Base-by-base conservation (phyloP, 1,284 basidiomycete genomes). In the Naganishia sp. region DNA sequence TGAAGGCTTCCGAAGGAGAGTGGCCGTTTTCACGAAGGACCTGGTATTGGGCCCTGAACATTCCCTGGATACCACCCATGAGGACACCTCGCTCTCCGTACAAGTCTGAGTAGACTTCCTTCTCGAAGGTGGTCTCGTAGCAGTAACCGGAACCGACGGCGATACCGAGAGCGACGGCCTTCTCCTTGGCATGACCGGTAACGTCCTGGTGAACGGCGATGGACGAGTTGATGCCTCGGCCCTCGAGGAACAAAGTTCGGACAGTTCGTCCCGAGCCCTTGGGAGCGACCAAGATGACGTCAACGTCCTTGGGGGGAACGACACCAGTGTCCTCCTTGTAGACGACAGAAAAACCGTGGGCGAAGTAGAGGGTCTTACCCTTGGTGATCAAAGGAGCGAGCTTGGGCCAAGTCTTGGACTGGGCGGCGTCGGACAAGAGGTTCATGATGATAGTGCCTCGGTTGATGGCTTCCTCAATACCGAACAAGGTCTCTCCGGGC, bases 11-110 rank as follows among this genome's bases (percentile, higher is more conserved):
- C 52, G 94, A 97, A 68, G 95, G 96, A 18, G 87, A 85, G 87
- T 99, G 95, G 70, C 96, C 96, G 81, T 99, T 99, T 80, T 90
- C 91, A 78, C 95, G 92, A 78, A 99, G 91, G 69, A 98, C 90
- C 84, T 98, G 89, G 88, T 99, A 99, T 82, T 99, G 94, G 63
- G 95, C 95, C 76, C 94, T 86, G 90, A 99, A 99, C 80, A 99
- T 88, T 75, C 95, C 96, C 89, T 99, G 94, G 80, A 99, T 98
- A 81, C 89, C 95, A 78, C 95, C 95, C 95, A 98, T 98, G 77
- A 99, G 87, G 44, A 97, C 94, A 86, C 96, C 96, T 85, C 95
- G 94, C 86, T 99, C 96, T 82, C 96, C 96, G 82, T 96, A 99
- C 70, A 99, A 85, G 81, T 99, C 96, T 66, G 96, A 99, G 87